Base-by-base conservation (phyloP, 2,329 filamentous ascomycete species). In the Phialophora verrucosa region DNA sequence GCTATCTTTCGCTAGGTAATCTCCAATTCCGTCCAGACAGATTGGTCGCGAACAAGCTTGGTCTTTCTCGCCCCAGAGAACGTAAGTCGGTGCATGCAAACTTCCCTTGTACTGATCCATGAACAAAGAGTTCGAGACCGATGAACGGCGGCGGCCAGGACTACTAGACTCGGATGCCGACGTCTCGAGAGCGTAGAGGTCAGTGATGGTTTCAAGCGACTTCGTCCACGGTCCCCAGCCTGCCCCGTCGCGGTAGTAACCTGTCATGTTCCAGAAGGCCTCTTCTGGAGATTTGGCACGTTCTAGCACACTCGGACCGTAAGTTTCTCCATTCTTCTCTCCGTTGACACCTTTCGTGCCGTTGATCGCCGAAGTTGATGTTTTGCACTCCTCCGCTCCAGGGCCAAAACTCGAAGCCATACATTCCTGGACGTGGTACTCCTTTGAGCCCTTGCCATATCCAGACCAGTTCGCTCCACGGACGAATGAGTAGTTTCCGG, bases 31-130 rank as follows among this genome's bases (percentile, higher is more conserved):
- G 60, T 85, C 82, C 29, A 87, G 73, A 29, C 78, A 81, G 31
- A 88, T 74, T 12, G 77, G 74, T 50, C 74, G 75, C 58, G 85
- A 81, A 44, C 87, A 79, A 5, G 84, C 85, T 11, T 77, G 72
- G 71, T 88, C 86, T 25, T 78, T 72, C 69, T 82, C 75, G 1
- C 85, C 86, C 77, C 84, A 85, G 49, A 88, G 68, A 20, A 87
- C 73, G 5, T 84, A 87, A 14, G 83, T 78, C 20, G 81, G 81
- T 11, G 83, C 84, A 65, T 82, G 83, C 25, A 88, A 74, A 2
- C 78, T 75, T 2, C 83, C 84, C 11, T 76, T 71, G 2, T 79
- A 79, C 0, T 77, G 79, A 6, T 80, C 77, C 29, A 81, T 78
- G 68, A 83, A 83, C 14, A 84, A 62, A 14, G 66, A 59, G 11